Base-by-base conservation (phyloP, 2,329 filamentous ascomycete species). In the Colletotrichum sp. region DNA sequence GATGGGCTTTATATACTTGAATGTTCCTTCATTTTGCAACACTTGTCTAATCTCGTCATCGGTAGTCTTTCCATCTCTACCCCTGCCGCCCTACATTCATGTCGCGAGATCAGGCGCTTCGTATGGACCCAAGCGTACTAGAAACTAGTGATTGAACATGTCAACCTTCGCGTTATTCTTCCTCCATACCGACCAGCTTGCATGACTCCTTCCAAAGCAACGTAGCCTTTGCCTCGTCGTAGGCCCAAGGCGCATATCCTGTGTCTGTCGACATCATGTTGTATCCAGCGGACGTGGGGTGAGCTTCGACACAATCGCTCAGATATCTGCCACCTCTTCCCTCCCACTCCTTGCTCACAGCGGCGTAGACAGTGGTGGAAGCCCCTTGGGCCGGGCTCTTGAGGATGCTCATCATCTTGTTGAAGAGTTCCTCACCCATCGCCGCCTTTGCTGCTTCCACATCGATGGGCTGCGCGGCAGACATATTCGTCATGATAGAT, bases 311-410 rank as follows among this genome's bases (percentile, higher is more conserved):
- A 77, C 86, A 87, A 71, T 89, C 80, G 22, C 81, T 82, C 30
- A 90, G 77, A 77, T 89, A 90, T 67, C 81, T 84, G 7, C 87
- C 88, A 3, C 88, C 89, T 73, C 83, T 86, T 7, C 82, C 85
- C 78, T 88, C 85, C 82, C 83, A 87, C 22, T 84, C 84, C 64
- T 81, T 83, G 6, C 79, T 82, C 5, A 87, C 75, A 0, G 86
- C 88, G 0, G 87, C 88, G 80, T 83, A 88, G 1, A 88, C 82
- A 6, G 83, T 84, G 6, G 88, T 89, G 1, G 89, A 85, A 24
- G 88, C 88, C 2, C 88, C 88, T 77, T 90, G 89, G 32, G 82
- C 83, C 3, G 83, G 68, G 62, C 32, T 67, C 30, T 76, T 76
- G 12, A 71, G 8, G 12, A 24, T 18, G 12, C 22, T 22, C 39